Evolutionary conservation across 805 yeast species (phyloP), one percentile per base, ranked within the genome.

Genomic region (Candida sphagnicola): DNA sequence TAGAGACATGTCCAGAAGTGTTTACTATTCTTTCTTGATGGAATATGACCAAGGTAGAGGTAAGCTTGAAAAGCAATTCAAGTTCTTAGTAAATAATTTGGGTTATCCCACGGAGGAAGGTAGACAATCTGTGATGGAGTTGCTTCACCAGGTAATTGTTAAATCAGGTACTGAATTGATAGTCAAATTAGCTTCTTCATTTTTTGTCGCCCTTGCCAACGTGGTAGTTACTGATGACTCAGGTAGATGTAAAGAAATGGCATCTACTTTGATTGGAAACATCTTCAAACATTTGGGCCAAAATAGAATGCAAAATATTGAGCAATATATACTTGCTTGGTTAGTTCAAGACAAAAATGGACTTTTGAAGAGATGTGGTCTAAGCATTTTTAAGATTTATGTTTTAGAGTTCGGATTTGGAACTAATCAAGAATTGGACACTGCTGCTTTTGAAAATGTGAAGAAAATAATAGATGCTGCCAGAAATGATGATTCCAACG

Each of bases 21-120:
- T 85, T 2, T 93, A 80, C 56, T 84, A 79, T 57, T 89, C 82
- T 50, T 93, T 93, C 50, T 63, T 93, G 53, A 84, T 88, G 84
- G 96, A 89, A 50, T 93, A 86, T 54, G 98, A 95, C 50, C 97
- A 91, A 64, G 89, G 98, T 23, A 74, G 81, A 50, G 89, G 91
- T 3, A 76, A 87, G 46, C 58, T 93, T 34, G 93, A 85, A 46
- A 85, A 82, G 49, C 95, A 87, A 47, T 82, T 91, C 62, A 79
- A 82, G 46, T 80, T 83, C 54, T 69, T 93, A 59, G 85, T 90
- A 6, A 78, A 77, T 39, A 93, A 93, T 57, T 65, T 93, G 46
- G 74, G 80, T 17, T 93, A 93, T 56, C 90, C 95, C 4, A 80
- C 95, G 3, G 85, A 85, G 41, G 72, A 78, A 30, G 99, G 99